phyloP scores from a whole-genome alignment of 1,284 basidiomycete genomes.

The Fomitopsis betulina region DNA sequence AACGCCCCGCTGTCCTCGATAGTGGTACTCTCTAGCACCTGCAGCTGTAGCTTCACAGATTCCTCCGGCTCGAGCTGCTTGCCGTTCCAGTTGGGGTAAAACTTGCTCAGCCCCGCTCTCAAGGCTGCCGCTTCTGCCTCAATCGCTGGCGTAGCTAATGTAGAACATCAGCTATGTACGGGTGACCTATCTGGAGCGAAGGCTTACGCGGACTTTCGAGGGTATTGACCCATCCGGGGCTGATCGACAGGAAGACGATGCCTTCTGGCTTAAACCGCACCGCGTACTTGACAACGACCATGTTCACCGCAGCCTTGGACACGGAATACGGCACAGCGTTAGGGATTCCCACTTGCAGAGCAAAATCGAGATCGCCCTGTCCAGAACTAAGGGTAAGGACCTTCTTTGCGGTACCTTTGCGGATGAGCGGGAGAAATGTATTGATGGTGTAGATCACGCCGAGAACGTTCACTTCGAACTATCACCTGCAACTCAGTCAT shows the following conservation, averaged over 20 bases:
- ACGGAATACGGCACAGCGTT: constrained; percentile 26
- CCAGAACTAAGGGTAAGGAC: constrained; percentile 31
- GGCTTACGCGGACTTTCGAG: constrained; percentile 9
- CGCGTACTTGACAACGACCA: constrained; percentile 36
- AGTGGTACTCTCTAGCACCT: constrained; percentile 25
- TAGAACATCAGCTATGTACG: neutral
- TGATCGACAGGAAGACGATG: constrained; percentile 32
- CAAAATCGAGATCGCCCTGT: constrained; percentile 27
- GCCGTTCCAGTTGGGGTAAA: constrained; percentile 26
- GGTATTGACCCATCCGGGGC: constrained; percentile 35
- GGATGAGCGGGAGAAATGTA: constrained; percentile 33
- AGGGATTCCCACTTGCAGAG: constrained; percentile 10
- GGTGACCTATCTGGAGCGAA: neutral
- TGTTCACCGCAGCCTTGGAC: constrained; percentile 35
- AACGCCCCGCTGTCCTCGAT: constrained; percentile 30
- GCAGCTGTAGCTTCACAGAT: constrained; percentile 28
- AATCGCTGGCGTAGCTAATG: constrained; percentile 20
- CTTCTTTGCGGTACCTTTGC: constrained; percentile 31
- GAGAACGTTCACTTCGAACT: constrained; percentile 33
- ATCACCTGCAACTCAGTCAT: neutral
- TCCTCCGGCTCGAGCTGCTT: constrained; percentile 26
- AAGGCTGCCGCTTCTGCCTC: constrained; percentile 13
- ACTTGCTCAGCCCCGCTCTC: constrained; percentile 15
- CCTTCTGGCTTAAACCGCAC: constrained; percentile 30
- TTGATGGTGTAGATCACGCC: constrained; percentile 34